A percentile compares a stretch with the other conserved stretches of the same genome.
Evolutionary conservation across 768 basidiomycete genomes (phyloP).

Genomic region (Tricholoma sp.): DNA sequence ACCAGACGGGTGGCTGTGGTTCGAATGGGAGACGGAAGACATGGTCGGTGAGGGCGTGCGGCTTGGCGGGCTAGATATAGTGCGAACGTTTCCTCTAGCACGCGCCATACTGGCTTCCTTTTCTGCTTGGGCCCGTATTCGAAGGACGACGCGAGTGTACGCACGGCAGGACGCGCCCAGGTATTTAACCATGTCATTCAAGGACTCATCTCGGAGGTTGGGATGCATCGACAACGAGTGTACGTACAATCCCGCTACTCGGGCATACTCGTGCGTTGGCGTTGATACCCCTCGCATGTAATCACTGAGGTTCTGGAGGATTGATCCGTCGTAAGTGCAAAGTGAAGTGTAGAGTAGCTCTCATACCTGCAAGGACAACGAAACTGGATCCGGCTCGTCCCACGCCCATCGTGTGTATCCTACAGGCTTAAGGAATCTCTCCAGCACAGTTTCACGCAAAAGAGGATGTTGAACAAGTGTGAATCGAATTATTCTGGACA

Average conservation of each 20-base stretch:
- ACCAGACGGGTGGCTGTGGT: conserved; percentile 21
- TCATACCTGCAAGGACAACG: conserved; percentile 57
- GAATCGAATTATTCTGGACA: conserved; percentile 49
- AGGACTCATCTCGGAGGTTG: conserved; percentile 23
- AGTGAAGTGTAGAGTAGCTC: background rate
- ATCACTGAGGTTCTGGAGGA: conserved; percentile 64
- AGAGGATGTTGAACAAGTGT: conserved; percentile 42
- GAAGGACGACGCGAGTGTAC: conserved; percentile 75
- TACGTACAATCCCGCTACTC: conserved; percentile 52
- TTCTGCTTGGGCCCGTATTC: conserved; percentile 77
- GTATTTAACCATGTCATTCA: conserved; percentile 39
- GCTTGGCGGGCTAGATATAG: conserved; percentile 44
- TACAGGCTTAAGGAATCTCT: conserved; percentile 62
- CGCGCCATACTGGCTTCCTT: conserved; percentile 33
- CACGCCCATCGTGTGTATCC: conserved; percentile 69
- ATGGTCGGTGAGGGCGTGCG: conserved; percentile 63
- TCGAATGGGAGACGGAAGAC: conserved; percentile 44
- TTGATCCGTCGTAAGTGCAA: background rate
- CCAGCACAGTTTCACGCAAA: conserved; percentile 60
- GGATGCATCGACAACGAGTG: conserved; percentile 43
- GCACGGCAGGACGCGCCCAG: conserved; percentile 63
- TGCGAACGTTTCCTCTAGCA: conserved; percentile 15
- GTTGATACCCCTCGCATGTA: conserved; percentile 79
- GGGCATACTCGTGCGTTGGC: conserved; percentile 68
- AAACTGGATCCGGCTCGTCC: conserved; percentile 56